Evolutionary conservation across 2,329 filamentous ascomycete genomes (phyloP).

Genomic region (Fusarium sp.): DNA sequence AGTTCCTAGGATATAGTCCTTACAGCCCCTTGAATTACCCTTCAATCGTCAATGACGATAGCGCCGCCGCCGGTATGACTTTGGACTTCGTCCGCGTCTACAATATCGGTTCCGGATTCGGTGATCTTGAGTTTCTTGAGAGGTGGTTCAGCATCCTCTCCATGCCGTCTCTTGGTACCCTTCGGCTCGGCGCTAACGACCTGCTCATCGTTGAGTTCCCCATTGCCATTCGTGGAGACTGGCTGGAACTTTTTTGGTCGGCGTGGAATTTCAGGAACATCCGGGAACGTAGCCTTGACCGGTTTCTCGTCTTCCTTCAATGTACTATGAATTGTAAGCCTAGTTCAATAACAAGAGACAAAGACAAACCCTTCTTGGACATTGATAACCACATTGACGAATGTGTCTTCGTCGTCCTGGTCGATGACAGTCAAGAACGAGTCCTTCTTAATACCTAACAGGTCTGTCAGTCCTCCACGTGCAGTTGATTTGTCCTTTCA

Average conservation of each 20-base stretch:
- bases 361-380: slow-evolving; percentile 68
- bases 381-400: slow-evolving; percentile 82
- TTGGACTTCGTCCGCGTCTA: slow-evolving; percentile 58
- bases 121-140: slow-evolving; percentile 61
- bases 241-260: slow-evolving; percentile 57
- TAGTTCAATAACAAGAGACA: not conserved
- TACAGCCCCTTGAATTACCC: not conserved
- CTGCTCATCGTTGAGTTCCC: slow-evolving; percentile 56
- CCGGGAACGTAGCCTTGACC: slow-evolving; percentile 58
- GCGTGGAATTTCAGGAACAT: slow-evolving; percentile 60
- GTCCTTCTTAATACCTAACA: slow-evolving; percentile 71
- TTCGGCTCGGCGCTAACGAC: slow-evolving; percentile 46
- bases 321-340: slow-evolving; percentile 52
- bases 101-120: slow-evolving; percentile 51
- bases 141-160: slow-evolving; percentile 54
- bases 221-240: slow-evolving; percentile 52
- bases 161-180: slow-evolving; percentile 57
- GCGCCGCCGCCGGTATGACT: slow-evolving; percentile 58
- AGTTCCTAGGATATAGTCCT: slow-evolving; percentile 11
- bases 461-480: slow-evolving; percentile 21
- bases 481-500: not conserved
- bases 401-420: slow-evolving; percentile 76
- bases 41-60: slow-evolving; percentile 72
- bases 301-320: slow-evolving; percentile 60
- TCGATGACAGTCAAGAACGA: slow-evolving; percentile 87